Percentiles rank a stretch among this genome's conserved stretches.
phyloP scores from a whole-genome alignment of 805 yeast species.

The Candida xyloterini region DNA sequence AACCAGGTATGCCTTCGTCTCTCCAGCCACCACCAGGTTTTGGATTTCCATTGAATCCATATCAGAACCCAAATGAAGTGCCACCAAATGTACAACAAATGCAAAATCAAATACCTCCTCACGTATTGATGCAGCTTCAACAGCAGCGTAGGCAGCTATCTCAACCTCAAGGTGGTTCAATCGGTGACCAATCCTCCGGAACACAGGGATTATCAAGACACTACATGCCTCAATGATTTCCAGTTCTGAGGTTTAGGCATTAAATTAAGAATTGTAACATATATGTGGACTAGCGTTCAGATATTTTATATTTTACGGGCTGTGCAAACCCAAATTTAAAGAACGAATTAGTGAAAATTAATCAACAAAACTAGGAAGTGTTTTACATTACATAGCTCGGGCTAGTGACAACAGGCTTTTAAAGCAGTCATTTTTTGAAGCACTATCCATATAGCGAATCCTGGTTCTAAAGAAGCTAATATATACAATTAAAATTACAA shows the following conservation, averaged over 20 bases:
- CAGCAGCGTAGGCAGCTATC: slow-evolving; percentile 8
- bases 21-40: slow-evolving; percentile 9
- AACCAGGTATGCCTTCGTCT: neutral
- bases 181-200: neutral
- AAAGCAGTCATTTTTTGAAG: no score
- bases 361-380: neutral
- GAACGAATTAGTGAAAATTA: neutral
- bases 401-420: neutral
- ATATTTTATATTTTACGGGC: neutral
- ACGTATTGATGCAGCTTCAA: slow-evolving; percentile 13
- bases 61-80: neutral
- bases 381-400: neutral
- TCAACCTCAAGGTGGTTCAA: neutral
- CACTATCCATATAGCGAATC: no score
- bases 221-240: neutral
- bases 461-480: no score
- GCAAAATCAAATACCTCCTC: slow-evolving; percentile 21
- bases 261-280: neutral
- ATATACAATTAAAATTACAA: no score
- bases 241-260: neutral
- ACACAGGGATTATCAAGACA: neutral
- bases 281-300: neutral
- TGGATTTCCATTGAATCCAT: neutral
- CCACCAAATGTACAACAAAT: neutral
- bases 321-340: neutral